phyloP scores from a whole-genome alignment of 306 rosid species.

The Begonia fuchsioides region DNA sequence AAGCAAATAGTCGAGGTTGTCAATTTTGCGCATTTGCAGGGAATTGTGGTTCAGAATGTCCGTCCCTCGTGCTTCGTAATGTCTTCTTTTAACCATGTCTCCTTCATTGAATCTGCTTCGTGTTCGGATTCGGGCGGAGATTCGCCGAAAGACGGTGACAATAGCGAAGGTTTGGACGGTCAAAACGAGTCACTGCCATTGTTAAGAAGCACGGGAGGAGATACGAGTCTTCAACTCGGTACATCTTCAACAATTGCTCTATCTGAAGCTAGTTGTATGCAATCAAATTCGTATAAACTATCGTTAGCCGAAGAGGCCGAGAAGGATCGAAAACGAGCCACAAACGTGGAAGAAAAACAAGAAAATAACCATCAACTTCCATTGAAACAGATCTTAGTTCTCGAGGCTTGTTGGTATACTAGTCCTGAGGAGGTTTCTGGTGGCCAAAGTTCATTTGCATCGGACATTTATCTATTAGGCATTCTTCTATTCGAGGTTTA shows the following conservation, averaged over 20 bases:
- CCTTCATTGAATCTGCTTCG: slow-evolving; percentile 91
- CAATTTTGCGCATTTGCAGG: slow-evolving; percentile 63
- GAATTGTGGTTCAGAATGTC: slow-evolving; percentile 90
- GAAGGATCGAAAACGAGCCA: slow-evolving; percentile 40
- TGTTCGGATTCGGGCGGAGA: slow-evolving; percentile 83
- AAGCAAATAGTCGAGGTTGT: slow-evolving; percentile 82
- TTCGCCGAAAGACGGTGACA: slow-evolving; percentile 47
- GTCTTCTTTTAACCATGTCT: slow-evolving; percentile 86
- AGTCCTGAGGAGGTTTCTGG: slow-evolving; percentile 78
- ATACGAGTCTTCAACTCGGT: slow-evolving; percentile 24
- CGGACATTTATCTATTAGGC: slow-evolving; percentile 76
- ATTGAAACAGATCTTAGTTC: slow-evolving; percentile 70
- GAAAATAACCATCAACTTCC: slow-evolving; percentile 75
- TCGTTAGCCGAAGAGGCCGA: slow-evolving; percentile 48
- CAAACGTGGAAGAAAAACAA: slow-evolving; percentile 47
- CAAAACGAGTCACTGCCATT: slow-evolving; percentile 29
- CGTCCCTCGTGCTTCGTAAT: slow-evolving; percentile 92
- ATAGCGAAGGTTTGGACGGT: slow-evolving; percentile 28
- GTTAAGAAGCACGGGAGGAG: slow-evolving; percentile 40
- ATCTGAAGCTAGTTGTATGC: slow-evolving; percentile 80
- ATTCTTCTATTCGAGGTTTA: slow-evolving; percentile 87
- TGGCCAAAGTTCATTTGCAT: slow-evolving; percentile 56
- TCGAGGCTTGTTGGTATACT: slow-evolving; percentile 84
- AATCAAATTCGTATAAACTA: slow-evolving; percentile 32
- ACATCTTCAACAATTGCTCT: slow-evolving; percentile 34